These are phyloP conservation scores for Carex cristatella DNA, from an alignment of 176 grass and related monocot species.

Conservation along the genomic window DNA sequence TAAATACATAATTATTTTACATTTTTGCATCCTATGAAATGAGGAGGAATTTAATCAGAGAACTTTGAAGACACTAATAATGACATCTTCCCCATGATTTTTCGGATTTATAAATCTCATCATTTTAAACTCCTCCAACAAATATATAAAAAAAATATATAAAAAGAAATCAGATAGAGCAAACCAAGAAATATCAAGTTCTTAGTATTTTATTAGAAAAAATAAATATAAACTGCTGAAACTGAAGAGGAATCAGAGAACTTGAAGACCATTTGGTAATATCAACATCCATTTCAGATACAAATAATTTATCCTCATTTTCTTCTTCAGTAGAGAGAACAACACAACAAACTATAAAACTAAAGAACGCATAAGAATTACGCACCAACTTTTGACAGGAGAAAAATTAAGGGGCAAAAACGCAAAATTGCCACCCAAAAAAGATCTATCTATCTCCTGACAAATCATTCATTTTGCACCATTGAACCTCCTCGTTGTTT, in stretches of 20 bases:
- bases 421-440: constrained; percentile 18
- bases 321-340: not conserved
- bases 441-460: constrained; percentile 11
- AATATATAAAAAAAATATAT: not conserved
- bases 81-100: constrained; percentile 30
- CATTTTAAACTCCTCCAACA: constrained; percentile 22
- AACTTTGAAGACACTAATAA: constrained; percentile 52
- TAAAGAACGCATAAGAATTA: not conserved
- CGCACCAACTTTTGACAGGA: constrained; percentile 30
- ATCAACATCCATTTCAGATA: constrained; percentile 33
- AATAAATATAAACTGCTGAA: not conserved
- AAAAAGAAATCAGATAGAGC: not conserved
- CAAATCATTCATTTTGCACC: constrained; percentile 44
- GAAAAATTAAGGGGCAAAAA: constrained; percentile 23
- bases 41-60: constrained; percentile 25
- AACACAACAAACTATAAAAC: not conserved
- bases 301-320: constrained; percentile 35
- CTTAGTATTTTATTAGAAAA: not conserved
- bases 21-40: too few species aligned
- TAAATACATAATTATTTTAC: too few species aligned
- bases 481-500: constrained; percentile 35
- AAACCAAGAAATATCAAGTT: not conserved
- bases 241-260: constrained; percentile 38
- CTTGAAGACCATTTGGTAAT: constrained; percentile 35
- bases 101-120: constrained; percentile 34